Conservation (phyloP, 2,329 filamentous ascomycete species). For the Beauveria rudraprayagi region DNA sequence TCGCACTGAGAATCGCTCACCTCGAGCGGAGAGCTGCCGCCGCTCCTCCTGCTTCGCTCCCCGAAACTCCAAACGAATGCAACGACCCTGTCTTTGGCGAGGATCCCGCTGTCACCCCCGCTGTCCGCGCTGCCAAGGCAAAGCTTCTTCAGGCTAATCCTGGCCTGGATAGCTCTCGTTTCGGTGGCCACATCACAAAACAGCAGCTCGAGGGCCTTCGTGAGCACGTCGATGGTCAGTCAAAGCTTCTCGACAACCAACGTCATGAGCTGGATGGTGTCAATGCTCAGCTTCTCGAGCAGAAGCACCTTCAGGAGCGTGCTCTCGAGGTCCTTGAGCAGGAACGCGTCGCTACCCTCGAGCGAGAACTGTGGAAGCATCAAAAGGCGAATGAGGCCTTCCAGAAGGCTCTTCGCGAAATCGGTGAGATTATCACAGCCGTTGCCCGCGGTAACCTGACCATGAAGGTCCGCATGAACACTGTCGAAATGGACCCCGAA, state of each 20-base stretch:
- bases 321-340: constrained; percentile 77
- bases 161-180: constrained; percentile 31
- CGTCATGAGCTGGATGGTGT: constrained; percentile 79
- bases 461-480: constrained; percentile 94
- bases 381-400: constrained; percentile 98
- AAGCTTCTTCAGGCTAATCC: constrained; percentile 38
- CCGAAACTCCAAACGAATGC: constrained; percentile 75
- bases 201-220: constrained; percentile 78
- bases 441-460: constrained; percentile 92
- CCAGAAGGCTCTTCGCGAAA: constrained; percentile 92
- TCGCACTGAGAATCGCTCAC: constrained; percentile 69
- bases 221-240: constrained; percentile 89
- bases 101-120: constrained; percentile 38
- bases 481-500: constrained; percentile 94
- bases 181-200: constrained; percentile 55
- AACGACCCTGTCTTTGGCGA: constrained; percentile 56
- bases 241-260: constrained; percentile 82
- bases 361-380: constrained; percentile 92
- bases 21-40: constrained; percentile 71
- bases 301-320: constrained; percentile 76
- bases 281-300: constrained; percentile 75
- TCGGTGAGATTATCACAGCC: constrained; percentile 93
- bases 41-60: constrained; percentile 52
- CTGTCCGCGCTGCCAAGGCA: constrained; percentile 26
- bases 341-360: constrained; percentile 79